These are phyloP conservation scores for Tritrichomonas musculus DNA, from an alignment of 208 protist species.

Conservation along the genomic window DNA sequence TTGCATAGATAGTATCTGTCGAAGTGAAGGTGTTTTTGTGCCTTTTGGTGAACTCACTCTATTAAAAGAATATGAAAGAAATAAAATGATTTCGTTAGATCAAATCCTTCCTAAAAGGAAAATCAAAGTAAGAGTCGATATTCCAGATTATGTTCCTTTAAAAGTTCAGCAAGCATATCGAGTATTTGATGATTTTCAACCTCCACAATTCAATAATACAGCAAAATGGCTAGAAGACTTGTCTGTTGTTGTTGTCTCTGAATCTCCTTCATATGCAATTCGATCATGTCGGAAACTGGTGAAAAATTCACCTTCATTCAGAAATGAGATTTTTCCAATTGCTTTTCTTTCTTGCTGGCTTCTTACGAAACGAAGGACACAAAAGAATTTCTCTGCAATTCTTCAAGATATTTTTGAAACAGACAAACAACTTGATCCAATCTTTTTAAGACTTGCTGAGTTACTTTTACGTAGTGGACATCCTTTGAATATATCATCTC, in stretches of 20 bases:
- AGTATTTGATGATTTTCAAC: neutral
- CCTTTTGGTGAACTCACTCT: neutral
- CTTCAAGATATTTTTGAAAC: neutral
- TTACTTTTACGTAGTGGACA: neutral
- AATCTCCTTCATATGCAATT: neutral
- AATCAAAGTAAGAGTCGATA: neutral
- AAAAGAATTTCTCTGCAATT: neutral
- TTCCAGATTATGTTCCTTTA: neutral
- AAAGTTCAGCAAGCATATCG: too few species aligned
- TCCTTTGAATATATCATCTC: neutral
- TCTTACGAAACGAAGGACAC: neutral
- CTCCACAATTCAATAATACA: neutral
- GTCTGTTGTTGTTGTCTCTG: neutral
- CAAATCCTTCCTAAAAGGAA: neutral
- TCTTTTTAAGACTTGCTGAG: neutral
- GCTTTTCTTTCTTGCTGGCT: neutral
- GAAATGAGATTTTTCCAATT: neutral
- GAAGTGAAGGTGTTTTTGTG: neutral
- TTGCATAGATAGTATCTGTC: neutral
- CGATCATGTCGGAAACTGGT: neutral
- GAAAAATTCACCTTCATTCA: neutral
- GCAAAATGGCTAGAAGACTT: conserved; percentile 16
- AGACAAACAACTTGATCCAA: neutral
- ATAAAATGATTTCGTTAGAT: neutral
- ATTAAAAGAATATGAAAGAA: neutral